Evolutionary conservation across 2,329 filamentous ascomycete species (phyloP), one percentile per base, ranked within the genome.

Genomic region (Lachnellula hyalina): DNA sequence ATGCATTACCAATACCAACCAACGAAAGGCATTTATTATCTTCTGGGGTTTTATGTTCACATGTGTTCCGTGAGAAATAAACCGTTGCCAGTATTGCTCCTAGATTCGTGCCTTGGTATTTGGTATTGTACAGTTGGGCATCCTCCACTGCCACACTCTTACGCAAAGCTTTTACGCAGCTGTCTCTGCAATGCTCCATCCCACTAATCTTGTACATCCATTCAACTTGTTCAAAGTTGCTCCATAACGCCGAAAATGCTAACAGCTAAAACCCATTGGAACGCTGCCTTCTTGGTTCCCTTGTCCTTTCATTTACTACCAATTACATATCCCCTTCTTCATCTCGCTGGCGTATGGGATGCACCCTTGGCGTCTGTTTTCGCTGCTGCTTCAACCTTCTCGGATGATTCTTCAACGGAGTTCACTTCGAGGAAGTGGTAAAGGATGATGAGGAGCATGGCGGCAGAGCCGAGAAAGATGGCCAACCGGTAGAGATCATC

Each of bases 391-490:
- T 64, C 66, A 47, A 28, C 54, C 19, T 62, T 59, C 41, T 51
- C 51, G 36, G 56, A 58, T 21, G 64, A 57, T 25, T 76, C 73
- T 55, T 86, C 80, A 62, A 80, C 78, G n/a, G 90, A 83, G 70
- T 99, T 97, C 76, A 96, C 83, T 72, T 97, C 93, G 67, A 99
- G 85, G 75, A 95, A 97, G 73, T 97, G 91, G 75, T 99, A 97
- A 28, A 96, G 75, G 32, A 99, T 85, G 63, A 97, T 96, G 59
- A 99, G 81, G 45, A 96, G 78, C 89, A 97, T 93, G 60, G 93
- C 85, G 41, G 86, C 82, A 53, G 85, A 88, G 75, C 94, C 94
- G 57, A 99, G 88, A 72, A 96, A 93, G 72, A 97, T 85, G 72
- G 94, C 92, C 32, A 99, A 83, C 60, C 82, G 82, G 80, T 97